phyloP scores from a whole-genome alignment of 805 yeast species.

The Brettanomyces naardenensis region DNA sequence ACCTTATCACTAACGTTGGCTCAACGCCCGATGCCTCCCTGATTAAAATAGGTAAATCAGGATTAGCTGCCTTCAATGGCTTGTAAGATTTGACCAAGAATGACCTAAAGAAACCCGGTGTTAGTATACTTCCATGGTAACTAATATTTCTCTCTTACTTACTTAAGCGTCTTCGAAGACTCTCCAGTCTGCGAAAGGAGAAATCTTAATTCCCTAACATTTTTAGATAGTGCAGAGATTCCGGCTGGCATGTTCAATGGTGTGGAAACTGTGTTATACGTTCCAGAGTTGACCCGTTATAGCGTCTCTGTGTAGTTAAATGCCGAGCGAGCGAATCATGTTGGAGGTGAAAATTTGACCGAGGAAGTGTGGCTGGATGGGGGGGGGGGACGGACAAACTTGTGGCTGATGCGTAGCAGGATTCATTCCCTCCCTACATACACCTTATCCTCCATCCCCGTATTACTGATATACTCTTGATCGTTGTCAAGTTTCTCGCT shows the following conservation, averaged over 20 bases:
- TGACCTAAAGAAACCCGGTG: conserved; percentile 28
- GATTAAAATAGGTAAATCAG: conserved; percentile 64
- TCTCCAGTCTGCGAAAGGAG: conserved; percentile 73
- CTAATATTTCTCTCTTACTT: conserved; percentile 1
- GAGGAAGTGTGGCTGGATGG: too few species aligned
- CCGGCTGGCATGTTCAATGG: conserved; percentile 17
- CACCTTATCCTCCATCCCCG: too few species aligned
- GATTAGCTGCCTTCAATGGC: conserved; percentile 52
- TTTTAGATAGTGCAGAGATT: conserved; percentile 30
- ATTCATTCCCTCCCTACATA: too few species aligned
- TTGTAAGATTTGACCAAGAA: conserved; percentile 61
- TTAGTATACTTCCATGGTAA: conserved; percentile 2
- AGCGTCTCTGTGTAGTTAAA: too few species aligned
- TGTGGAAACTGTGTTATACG: background rate
- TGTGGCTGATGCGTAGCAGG: too few species aligned
- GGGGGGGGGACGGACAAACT: too few species aligned
- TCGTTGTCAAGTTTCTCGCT: conserved; percentile 14
- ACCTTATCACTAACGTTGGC: conserved; percentile 71
- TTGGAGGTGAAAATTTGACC: too few species aligned
- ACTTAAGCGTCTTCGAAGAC: conserved; percentile 39
- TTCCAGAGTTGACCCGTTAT: too few species aligned
- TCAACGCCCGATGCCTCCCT: conserved; percentile 70
- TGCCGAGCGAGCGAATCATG: too few species aligned
- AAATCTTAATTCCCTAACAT: conserved; percentile 73
- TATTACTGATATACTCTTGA: conserved; percentile 11